Conservation (phyloP, 495 filamentous ascomycete species). For the Tetracladium marchalianum region DNA sequence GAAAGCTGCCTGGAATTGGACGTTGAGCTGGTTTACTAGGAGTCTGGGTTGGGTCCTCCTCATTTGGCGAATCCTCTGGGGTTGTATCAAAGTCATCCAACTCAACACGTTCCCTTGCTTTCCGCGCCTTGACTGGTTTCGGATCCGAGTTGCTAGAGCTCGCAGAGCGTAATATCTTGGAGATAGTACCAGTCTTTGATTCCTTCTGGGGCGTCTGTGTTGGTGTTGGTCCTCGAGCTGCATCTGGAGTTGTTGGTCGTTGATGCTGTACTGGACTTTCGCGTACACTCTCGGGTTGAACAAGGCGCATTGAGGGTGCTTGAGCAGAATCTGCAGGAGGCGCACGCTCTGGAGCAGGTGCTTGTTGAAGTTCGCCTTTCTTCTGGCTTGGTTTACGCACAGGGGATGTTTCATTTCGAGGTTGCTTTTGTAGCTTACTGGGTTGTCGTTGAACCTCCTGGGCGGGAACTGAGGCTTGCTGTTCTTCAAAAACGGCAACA, state of each 20-base stretch:
- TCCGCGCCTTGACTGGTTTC: slow-evolving; percentile 40
- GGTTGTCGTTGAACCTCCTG: slow-evolving; percentile 41
- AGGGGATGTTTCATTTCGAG: slow-evolving; percentile 43
- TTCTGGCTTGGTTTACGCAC: slow-evolving; percentile 29
- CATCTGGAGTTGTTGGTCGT: slow-evolving; percentile 16
- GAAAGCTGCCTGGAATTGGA: slow-evolving; percentile 27
- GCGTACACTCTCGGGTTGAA: slow-evolving; percentile 43
- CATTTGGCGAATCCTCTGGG: slow-evolving; percentile 29
- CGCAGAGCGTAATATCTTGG: slow-evolving; percentile 24
- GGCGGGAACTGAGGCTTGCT: slow-evolving; percentile 18
- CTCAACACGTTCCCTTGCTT: slow-evolving; percentile 36
- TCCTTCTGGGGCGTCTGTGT: slow-evolving; percentile 6
- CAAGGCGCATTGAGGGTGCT: slow-evolving; percentile 47
- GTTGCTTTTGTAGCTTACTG: slow-evolving; percentile 70
- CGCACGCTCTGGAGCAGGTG: slow-evolving; percentile 15
- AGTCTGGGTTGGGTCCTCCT: slow-evolving; percentile 15
- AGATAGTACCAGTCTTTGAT: slow-evolving; percentile 16
- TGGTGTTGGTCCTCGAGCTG: slow-evolving; percentile 7
- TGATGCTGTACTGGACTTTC: slow-evolving; percentile 27
- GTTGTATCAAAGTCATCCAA: slow-evolving; percentile 40
- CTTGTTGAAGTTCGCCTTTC: slow-evolving; percentile 27
- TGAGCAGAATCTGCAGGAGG: slow-evolving; percentile 28
- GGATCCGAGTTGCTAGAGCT: slow-evolving; percentile 25
- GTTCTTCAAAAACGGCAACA: slow-evolving; percentile 5
- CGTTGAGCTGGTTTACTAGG: slow-evolving; percentile 14